phyloP scores from a whole-genome alignment of 306 rosid genomes.

The Acacia melanoxylon region DNA sequence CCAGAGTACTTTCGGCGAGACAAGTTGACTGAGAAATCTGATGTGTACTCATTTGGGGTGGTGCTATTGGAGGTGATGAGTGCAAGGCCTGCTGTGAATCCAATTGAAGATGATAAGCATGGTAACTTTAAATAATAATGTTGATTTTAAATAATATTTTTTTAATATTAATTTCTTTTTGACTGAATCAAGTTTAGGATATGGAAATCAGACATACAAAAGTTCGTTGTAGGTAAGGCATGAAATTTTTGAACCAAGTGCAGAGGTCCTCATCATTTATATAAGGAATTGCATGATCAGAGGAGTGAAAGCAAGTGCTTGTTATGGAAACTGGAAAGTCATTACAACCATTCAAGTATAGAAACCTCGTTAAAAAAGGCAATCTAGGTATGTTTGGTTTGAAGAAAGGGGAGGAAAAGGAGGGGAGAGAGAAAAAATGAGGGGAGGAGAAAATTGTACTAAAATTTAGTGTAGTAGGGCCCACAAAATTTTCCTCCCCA shows the following conservation, averaged over 20 bases:
- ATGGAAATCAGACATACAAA: neutral
- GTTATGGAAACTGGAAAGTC: neutral
- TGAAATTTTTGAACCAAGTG: neutral
- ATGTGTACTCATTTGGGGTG: slow-evolving; percentile 55
- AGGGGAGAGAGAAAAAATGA: too few relatives aligned
- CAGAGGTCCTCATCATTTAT: neutral
- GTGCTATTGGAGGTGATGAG: slow-evolving; percentile 40
- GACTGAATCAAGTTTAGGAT: neutral
- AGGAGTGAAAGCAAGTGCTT: slow-evolving; percentile 19
- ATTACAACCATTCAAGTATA: neutral
- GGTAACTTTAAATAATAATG: slow-evolving; percentile 21
- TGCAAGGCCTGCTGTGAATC: slow-evolving; percentile 35
- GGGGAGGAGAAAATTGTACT: too few relatives aligned
- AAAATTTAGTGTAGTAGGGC: too few relatives aligned
- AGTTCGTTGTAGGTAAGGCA: neutral
- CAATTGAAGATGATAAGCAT: slow-evolving; percentile 28
- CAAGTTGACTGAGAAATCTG: slow-evolving; percentile 41
- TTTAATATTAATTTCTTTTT: neutral
- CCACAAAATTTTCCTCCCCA: too few relatives aligned
- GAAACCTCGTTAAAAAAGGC: neutral
- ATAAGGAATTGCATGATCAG: neutral
- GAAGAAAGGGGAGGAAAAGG: too few relatives aligned
- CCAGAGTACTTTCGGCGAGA: slow-evolving; percentile 35
- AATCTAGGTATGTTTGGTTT: too few relatives aligned
- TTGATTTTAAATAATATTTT: slow-evolving; percentile 2